Conservation (phyloP, 2,329 filamentous ascomycete species). For the Coniochaeta sp. region DNA sequence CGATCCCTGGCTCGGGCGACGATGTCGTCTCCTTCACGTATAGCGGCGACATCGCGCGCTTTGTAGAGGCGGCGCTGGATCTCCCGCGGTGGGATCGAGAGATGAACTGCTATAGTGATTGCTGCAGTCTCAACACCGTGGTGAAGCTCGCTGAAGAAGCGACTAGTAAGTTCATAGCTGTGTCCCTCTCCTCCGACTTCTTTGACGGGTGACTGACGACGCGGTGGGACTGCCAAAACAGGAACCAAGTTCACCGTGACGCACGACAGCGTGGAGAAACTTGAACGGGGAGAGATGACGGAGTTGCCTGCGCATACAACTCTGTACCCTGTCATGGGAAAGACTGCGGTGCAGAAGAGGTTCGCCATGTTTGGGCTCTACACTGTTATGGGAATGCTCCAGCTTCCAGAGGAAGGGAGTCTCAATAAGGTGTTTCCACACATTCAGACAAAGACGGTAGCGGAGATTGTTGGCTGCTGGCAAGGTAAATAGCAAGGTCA, state of each 20-base stretch:
- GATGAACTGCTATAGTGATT: too few relatives aligned
- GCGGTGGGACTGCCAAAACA: too few relatives aligned
- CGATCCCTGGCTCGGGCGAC: too few relatives aligned
- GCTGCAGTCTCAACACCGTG: too few relatives aligned
- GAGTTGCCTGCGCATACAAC: neutral
- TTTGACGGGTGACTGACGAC: too few relatives aligned
- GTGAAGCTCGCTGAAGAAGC: neutral
- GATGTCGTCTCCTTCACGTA: too few relatives aligned
- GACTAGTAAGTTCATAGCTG: neutral
- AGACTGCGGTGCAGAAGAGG: neutral
- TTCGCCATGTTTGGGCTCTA: neutral
- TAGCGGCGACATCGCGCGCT: too few relatives aligned
- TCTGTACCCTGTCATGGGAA: neutral
- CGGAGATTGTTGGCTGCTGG: neutral
- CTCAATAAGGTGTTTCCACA: neutral
- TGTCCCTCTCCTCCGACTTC: too few relatives aligned
- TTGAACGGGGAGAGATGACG: neutral
- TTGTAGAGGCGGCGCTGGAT: too few relatives aligned
- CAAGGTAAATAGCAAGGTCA: neutral
- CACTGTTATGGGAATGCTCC: neutral
- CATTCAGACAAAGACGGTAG: neutral
- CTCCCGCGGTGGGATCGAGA: too few relatives aligned
- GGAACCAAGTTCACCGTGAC: neutral
- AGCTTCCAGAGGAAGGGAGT: neutral
- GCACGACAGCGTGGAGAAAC: neutral